These are phyloP conservation scores for Aspergillus sp. DNA, from an alignment of 2,329 filamentous ascomycete species.

Conservation along the genomic window DNA sequence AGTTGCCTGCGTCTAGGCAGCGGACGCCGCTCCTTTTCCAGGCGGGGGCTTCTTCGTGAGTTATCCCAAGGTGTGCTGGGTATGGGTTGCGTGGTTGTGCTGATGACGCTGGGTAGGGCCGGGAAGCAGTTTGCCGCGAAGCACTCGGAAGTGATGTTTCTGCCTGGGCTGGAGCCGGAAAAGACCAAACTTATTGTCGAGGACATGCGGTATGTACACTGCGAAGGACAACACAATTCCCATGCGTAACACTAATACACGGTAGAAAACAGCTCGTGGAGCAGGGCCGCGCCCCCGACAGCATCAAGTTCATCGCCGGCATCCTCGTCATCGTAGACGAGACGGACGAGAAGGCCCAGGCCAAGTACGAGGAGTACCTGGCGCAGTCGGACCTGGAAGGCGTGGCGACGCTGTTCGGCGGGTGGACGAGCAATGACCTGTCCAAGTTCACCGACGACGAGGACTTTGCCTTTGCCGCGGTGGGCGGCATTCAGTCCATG, in stretches of 20 bases:
- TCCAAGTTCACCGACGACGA: slow-evolving; percentile 42
- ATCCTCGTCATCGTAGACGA: slow-evolving; percentile 42
- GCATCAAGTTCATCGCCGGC: slow-evolving; percentile 41
- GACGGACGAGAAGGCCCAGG: slow-evolving; percentile 40
- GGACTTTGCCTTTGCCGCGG: slow-evolving; percentile 42
- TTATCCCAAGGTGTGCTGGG: neutral
- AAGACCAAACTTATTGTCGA: slow-evolving; percentile 37
- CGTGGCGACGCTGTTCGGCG: slow-evolving; percentile 41
- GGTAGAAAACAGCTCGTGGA: slow-evolving; percentile 9
- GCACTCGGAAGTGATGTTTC: slow-evolving; percentile 42
- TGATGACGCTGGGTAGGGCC: slow-evolving; percentile 20
- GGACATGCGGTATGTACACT: slow-evolving; percentile 29
- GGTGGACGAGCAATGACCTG: slow-evolving; percentile 40
- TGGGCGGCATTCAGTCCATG: slow-evolving; percentile 42
- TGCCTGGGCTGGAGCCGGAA: slow-evolving; percentile 39
- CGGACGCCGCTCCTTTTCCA: slow-evolving; percentile 47
- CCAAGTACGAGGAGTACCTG: slow-evolving; percentile 39
- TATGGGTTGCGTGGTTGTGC: no score
- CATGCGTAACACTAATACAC: slow-evolving; percentile 11
- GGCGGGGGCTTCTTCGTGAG: slow-evolving; percentile 38
- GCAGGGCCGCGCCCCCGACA: slow-evolving; percentile 33
- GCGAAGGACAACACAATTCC: no score
- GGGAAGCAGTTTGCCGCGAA: slow-evolving; percentile 41
- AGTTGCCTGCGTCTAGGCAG: slow-evolving; percentile 30
- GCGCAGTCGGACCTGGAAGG: slow-evolving; percentile 42